phyloP scores from a whole-genome alignment of 352 stramenopile genomes.

The Phytophthora megakarya region DNA sequence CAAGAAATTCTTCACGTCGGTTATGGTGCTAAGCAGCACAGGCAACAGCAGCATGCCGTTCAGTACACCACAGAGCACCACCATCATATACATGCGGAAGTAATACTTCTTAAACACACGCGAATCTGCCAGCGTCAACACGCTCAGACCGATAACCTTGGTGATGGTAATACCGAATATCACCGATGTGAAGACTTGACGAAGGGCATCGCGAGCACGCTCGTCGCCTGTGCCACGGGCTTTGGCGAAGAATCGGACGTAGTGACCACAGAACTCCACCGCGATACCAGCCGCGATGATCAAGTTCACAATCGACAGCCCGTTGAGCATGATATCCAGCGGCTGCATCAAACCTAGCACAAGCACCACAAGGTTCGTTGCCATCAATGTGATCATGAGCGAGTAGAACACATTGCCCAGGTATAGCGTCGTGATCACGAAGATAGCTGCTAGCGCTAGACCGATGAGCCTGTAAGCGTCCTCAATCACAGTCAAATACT shows the following conservation, averaged over 20 bases:
- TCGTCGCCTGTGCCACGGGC: conserved; percentile 41
- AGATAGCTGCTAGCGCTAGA: conserved; percentile 50
- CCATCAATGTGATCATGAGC: conserved; percentile 48
- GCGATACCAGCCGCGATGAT: conserved; percentile 81
- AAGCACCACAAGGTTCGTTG: conserved; percentile 56
- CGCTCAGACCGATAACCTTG: conserved; percentile 84
- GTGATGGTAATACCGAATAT: conserved; percentile 89
- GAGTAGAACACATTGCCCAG: conserved; percentile 52
- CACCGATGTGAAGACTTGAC: conserved; percentile 68
- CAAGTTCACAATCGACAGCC: conserved; percentile 85
- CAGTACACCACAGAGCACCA: conserved; percentile 82
- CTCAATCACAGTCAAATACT: conserved; percentile 62
- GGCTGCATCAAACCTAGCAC: conserved; percentile 65
- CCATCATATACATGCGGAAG: conserved; percentile 91
- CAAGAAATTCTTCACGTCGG: conserved; percentile 54
- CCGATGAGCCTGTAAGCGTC: conserved; percentile 62
- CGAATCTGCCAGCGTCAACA: conserved; percentile 82
- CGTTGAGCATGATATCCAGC: conserved; percentile 75
- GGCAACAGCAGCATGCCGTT: conserved; percentile 78
- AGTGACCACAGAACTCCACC: conserved; percentile 87
- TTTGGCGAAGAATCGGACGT: conserved; percentile 73
- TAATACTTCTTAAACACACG: conserved; percentile 91
- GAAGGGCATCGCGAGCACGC: conserved; percentile 54
- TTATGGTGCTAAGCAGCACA: conserved; percentile 56
- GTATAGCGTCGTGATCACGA: conserved; percentile 59